Conservation (phyloP, 768 basidiomycete genomes). For the Harrya chromipes region DNA sequence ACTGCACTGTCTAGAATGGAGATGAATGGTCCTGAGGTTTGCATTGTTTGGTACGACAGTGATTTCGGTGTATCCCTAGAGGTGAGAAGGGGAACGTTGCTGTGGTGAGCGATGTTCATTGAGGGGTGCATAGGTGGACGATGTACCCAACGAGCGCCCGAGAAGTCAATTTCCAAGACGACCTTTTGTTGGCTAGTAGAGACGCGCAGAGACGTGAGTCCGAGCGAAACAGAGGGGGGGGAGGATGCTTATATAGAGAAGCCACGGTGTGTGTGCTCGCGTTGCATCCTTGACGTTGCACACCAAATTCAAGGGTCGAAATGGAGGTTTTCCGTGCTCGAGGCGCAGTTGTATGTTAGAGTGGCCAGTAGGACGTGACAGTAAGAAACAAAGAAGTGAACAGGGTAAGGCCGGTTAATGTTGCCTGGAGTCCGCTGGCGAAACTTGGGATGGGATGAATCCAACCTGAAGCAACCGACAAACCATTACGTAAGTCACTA, state of each 20-base stretch:
- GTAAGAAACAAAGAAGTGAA: constrained; percentile 2
- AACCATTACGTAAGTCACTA: constrained; percentile 28
- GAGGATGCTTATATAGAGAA: constrained; percentile 83
- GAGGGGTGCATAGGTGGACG: constrained; percentile 18
- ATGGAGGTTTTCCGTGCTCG: background rate
- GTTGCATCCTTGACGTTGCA: constrained; percentile 50
- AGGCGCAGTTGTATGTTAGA: background rate
- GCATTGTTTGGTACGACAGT: constrained; percentile 79
- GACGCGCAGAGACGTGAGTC: constrained; percentile 49
- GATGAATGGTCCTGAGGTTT: constrained; percentile 77
- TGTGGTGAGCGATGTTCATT: constrained; percentile 20
- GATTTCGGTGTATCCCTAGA: constrained; percentile 90
- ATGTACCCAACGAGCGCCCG: constrained; percentile 79
- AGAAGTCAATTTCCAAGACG: constrained; percentile 89
- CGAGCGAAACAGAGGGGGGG: constrained; percentile 18
- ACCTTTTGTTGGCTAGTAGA: constrained; percentile 96
- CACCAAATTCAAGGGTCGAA: constrained; percentile 2
- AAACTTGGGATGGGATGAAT: constrained; percentile 21
- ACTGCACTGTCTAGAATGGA: constrained; percentile 90
- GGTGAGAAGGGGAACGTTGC: constrained; percentile 4
- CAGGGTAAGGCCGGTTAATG: constrained; percentile 4
- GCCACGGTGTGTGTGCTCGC: constrained; percentile 76
- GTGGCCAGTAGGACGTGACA: background rate
- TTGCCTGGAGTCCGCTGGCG: constrained; percentile 19
- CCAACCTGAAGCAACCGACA: constrained; percentile 28